These are phyloP conservation scores for Setaria viridis DNA, from an alignment of 202 grass and related monocot species.

Conservation along the genomic window DNA sequence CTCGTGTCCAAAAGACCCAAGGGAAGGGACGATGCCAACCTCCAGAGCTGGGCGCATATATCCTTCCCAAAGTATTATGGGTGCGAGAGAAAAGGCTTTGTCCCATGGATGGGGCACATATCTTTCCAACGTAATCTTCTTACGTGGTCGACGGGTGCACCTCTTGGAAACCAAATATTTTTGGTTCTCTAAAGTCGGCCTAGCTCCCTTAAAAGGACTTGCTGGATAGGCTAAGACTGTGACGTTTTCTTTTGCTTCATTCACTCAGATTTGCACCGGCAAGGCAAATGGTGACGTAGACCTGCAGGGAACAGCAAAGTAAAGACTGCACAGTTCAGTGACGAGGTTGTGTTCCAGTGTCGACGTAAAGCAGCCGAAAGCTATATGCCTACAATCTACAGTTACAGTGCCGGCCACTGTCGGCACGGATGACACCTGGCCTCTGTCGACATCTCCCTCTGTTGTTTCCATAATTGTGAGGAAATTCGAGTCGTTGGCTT, in stretches of 20 bases:
- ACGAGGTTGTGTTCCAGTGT: slow-evolving; percentile 23
- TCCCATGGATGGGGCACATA: slow-evolving; percentile 17
- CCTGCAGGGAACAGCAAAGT: background rate
- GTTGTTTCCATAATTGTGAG: slow-evolving; percentile 16
- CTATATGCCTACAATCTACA: background rate
- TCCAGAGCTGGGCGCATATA: background rate
- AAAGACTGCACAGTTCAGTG: slow-evolving; percentile 19
- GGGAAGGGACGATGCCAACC: background rate
- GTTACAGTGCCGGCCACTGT: background rate
- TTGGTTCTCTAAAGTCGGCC: background rate
- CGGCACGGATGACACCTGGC: background rate
- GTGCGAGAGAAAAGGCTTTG: background rate
- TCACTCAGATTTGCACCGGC: background rate
- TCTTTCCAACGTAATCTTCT: background rate
- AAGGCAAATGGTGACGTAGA: background rate
- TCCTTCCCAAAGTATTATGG: background rate
- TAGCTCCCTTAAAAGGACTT: background rate
- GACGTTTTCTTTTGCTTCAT: background rate
- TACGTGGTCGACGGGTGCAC: slow-evolving; percentile 22
- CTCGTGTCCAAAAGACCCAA: background rate
- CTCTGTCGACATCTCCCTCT: background rate
- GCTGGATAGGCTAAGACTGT: background rate
- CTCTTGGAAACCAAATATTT: background rate
- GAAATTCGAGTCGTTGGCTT: background rate
- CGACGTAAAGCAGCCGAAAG: slow-evolving; percentile 24